Conservation (phyloP, 345 rosid genomes). For the Ricinus communis region DNA sequence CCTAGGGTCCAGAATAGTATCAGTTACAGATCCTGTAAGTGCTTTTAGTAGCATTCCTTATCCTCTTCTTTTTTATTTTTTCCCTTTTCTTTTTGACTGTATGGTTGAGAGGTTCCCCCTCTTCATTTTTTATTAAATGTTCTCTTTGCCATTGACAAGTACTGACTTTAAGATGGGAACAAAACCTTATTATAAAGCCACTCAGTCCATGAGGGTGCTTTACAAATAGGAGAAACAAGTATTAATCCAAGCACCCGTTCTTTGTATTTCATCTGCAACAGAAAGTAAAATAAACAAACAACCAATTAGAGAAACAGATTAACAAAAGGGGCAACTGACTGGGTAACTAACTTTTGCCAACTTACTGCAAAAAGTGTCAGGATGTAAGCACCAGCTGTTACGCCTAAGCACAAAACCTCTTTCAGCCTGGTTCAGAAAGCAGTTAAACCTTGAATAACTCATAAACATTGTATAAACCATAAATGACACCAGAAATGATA, state of each 20-base stretch:
- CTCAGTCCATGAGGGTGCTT: slow-evolving; percentile 66
- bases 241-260: slow-evolving; percentile 59
- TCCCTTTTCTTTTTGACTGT: too few species aligned
- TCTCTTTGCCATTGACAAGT: too few species aligned
- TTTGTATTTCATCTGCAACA: slow-evolving; percentile 52
- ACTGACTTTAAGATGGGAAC: slow-evolving; percentile 4
- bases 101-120: too few species aligned
- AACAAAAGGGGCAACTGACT: background rate
- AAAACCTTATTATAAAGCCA: slow-evolving; percentile 70
- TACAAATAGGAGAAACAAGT: slow-evolving; percentile 67
- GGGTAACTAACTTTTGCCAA: slow-evolving; percentile 3
- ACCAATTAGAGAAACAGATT: background rate
- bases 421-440: slow-evolving; percentile 39
- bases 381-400: slow-evolving; percentile 64
- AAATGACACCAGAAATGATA: background rate
- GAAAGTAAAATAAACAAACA: slow-evolving; percentile 20
- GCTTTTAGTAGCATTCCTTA: too few species aligned
- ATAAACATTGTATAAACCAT: background rate
- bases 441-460: background rate
- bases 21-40: too few species aligned
- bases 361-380: slow-evolving; percentile 66
- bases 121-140: too few species aligned
- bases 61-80: too few species aligned
- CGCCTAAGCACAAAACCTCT: slow-evolving; percentile 61
- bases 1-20: too few species aligned